Conservation (phyloP, 2,329 filamentous ascomycete genomes). For the Trichophyton schoenleinii region DNA sequence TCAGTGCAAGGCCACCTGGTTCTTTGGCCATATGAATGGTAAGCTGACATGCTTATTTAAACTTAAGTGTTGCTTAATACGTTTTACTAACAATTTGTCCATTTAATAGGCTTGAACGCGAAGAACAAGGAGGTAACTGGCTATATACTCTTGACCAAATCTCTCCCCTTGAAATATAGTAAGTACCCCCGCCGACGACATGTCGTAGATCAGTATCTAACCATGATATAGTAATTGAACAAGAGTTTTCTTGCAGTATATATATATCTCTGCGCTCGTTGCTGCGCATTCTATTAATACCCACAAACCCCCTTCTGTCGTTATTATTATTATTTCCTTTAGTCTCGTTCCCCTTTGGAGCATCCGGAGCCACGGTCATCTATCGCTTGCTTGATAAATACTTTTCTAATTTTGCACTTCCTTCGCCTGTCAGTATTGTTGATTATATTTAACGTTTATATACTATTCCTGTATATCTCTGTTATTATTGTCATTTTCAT, state of each 20-base stretch:
- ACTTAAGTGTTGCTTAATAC: background rate
- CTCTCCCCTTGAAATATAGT: slow-evolving; percentile 90
- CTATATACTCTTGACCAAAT: slow-evolving; percentile 92
- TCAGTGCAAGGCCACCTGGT: slow-evolving; percentile 82
- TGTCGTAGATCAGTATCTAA: background rate
- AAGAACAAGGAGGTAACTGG: slow-evolving; percentile 92
- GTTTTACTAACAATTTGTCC: background rate
- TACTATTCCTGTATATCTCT: background rate
- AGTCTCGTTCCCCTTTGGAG: background rate
- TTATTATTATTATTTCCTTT: background rate
- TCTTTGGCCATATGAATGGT: slow-evolving; percentile 89
- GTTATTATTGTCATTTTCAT: background rate
- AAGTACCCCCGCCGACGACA: slow-evolving; percentile 16
- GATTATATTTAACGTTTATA: background rate
- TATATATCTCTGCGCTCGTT: background rate
- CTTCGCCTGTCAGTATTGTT: background rate
- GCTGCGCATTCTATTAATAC: background rate
- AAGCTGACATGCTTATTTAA: slow-evolving; percentile 17
- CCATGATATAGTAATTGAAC: slow-evolving; percentile 8
- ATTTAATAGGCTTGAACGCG: slow-evolving; percentile 54
- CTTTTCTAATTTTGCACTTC: background rate
- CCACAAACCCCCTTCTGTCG: background rate
- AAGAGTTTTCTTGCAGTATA: background rate
- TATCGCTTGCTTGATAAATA: background rate
- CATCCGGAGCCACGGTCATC: background rate